These are phyloP conservation scores for Chalaropsis ovoidea DNA, from an alignment of 2,329 filamentous ascomycete genomes.

Conservation along the genomic window DNA sequence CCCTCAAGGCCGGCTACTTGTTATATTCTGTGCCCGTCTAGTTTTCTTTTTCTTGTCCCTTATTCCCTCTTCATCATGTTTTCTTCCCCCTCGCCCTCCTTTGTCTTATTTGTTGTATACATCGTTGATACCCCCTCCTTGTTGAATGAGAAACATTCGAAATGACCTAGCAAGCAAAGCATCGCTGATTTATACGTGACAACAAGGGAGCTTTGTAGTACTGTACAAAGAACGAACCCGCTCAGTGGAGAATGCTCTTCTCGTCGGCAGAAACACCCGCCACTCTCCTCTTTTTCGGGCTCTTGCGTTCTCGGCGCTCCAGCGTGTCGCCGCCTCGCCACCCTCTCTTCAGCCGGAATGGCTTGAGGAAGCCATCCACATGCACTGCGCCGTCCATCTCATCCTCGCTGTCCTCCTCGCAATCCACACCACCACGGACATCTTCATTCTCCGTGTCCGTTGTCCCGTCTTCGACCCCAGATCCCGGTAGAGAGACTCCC, in stretches of 20 bases:
- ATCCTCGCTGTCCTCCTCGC: constrained; percentile 38
- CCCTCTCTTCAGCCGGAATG: constrained; percentile 41
- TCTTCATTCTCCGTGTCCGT: constrained; percentile 24
- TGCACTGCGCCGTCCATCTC: constrained; percentile 55
- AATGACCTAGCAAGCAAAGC: background rate
- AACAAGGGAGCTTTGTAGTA: too few species aligned
- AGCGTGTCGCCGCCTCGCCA: constrained; percentile 36
- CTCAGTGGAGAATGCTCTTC: background rate
- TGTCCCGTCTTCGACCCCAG: constrained; percentile 6
- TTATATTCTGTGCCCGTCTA: background rate
- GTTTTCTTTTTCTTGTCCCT: background rate
- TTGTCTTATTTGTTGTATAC: constrained; percentile 13
- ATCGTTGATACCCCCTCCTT: constrained; percentile 21
- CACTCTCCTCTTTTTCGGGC: constrained; percentile 24
- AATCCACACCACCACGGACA: constrained; percentile 24
- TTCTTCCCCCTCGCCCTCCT: background rate
- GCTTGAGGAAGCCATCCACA: constrained; percentile 55
- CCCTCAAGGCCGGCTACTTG: background rate
- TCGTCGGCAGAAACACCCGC: background rate
- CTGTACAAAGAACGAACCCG: too few species aligned
- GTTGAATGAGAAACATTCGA: constrained; percentile 15
- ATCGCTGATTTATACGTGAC: background rate
- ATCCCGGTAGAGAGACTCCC: background rate
- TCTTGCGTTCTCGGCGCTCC: constrained; percentile 29
- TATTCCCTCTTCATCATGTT: constrained; percentile 6